Base-by-base conservation (phyloP, 805 yeast species). In the Candida chauliodis region DNA sequence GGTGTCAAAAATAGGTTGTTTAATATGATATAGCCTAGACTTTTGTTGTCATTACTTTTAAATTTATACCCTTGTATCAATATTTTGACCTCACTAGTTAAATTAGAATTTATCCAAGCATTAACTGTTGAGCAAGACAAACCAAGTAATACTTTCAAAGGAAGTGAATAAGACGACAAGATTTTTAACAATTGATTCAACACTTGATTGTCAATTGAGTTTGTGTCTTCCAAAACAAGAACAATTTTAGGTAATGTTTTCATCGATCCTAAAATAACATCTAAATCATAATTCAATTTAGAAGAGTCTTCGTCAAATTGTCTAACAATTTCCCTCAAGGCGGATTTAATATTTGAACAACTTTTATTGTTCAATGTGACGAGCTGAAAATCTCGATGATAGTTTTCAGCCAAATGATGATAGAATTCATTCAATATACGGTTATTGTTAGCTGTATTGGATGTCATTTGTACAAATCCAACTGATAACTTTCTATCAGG, bases 371-470 rank as follows among this genome's bases (percentile, higher is more conserved):
- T 58, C 33, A 67, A 45, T 24, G 49, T 48, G 13, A 63, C 52
- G 14, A 61, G 39, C 28, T 52, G 54, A 11, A 54, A 40, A 20
- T 47, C 44, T 14, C 40, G 44, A 4, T 38, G 30, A 11, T 32
- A 10, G 15, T 28, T n/a, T 39, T 30, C 5, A 25, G 35, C 16
- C 18, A 58, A 39, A 36, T 49, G 50, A 10, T 40, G 27, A 16
- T 55, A 50, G 37, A 67, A 60, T 31, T 66, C 70, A n/a, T 61
- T 52, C 18, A 68, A 46, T 9, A 66, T 59, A 17, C 72, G 50
- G 29, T 55, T 46, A 46, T 67, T 68, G 44, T 66, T 67, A 24
- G 71, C 70, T 8, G 61, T 61, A 45, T 68, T 66, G 11, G 71
- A 58, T 20, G 67, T 60, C 36, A 68, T 47, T 42, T 55, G 64